A percentile compares a stretch with the other conserved stretches of the same genome.
These are phyloP conservation scores for Dovyalis caffra DNA, from an alignment of 345 rosid genomes.

Conservation along the genomic window DNA sequence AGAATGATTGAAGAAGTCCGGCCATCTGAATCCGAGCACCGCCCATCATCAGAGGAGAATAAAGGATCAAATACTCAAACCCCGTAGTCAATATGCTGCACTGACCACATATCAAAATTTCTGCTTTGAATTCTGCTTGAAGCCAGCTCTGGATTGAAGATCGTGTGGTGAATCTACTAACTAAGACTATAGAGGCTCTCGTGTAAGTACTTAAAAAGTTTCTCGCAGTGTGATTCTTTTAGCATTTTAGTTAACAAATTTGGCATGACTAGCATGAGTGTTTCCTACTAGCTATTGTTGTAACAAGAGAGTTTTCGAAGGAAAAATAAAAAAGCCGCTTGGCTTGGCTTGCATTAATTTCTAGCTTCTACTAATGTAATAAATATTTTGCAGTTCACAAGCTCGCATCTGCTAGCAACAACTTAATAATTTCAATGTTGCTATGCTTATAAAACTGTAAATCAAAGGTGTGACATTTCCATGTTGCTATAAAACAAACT, in stretches of 20 bases:
- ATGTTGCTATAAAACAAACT: no score
- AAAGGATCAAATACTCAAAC: conserved; percentile 23
- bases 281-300: neutral
- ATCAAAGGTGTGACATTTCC: no score
- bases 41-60: conserved; percentile 49
- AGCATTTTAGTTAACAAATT: conserved; percentile 9
- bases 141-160: neutral
- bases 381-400: no score
- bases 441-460: no score
- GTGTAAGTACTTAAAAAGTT: neutral
- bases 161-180: neutral
- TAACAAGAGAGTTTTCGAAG: neutral
- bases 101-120: neutral
- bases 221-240: conserved; percentile 16
- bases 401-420: no score
- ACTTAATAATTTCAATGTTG: no score
- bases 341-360: no score
- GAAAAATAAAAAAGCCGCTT: no score
- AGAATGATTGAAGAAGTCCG: conserved; percentile 77
- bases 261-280: neutral
- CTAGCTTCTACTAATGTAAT: no score
- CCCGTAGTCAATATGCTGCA: conserved; percentile 1
- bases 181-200: neutral
- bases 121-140: neutral
- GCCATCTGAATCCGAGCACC: conserved; percentile 54